These are phyloP conservation scores for Tephrocybe sp. DNA, from an alignment of 768 basidiomycete genomes.

Conservation along the genomic window DNA sequence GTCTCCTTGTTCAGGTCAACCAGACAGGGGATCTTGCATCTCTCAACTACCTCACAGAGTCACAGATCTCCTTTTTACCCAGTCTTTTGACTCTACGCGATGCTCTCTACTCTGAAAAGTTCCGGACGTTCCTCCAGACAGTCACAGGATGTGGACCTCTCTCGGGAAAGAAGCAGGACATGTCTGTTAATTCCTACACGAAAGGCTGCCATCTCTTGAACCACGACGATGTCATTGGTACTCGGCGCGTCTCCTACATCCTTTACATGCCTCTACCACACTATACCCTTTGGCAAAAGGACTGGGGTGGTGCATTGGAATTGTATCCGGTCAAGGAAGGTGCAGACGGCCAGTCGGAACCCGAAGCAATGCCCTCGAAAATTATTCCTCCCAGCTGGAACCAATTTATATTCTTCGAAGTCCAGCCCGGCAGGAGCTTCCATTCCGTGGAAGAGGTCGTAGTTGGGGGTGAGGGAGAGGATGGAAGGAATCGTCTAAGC, in stretches of 20 bases:
- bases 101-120: constrained; percentile 84
- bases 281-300: constrained; percentile 76
- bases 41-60: constrained; percentile 77
- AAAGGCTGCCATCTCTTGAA: constrained; percentile 93
- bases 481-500: constrained; percentile 74
- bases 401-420: constrained; percentile 85
- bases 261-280: constrained; percentile 89
- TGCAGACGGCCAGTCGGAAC: constrained; percentile 68
- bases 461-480: constrained; percentile 66
- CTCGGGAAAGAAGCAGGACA: constrained; percentile 90
- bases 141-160: constrained; percentile 94
- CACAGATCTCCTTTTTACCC: constrained; percentile 78
- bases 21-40: constrained; percentile 98
- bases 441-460: constrained; percentile 97
- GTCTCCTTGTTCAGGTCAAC: constrained; percentile 62
- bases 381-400: constrained; percentile 83
- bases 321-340: constrained; percentile 75
- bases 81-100: constrained; percentile 81
- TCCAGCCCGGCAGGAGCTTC: constrained; percentile 95
- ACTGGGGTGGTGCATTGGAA: constrained; percentile 94
- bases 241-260: constrained; percentile 93
- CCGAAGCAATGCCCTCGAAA: constrained; percentile 62
- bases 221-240: constrained; percentile 98
- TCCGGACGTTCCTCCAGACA: constrained; percentile 78
- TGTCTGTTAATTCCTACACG: constrained; percentile 91